phyloP scores from a whole-genome alignment of 176 grass and related monocot genomes.

The Puccinellia tenuiflora region DNA sequence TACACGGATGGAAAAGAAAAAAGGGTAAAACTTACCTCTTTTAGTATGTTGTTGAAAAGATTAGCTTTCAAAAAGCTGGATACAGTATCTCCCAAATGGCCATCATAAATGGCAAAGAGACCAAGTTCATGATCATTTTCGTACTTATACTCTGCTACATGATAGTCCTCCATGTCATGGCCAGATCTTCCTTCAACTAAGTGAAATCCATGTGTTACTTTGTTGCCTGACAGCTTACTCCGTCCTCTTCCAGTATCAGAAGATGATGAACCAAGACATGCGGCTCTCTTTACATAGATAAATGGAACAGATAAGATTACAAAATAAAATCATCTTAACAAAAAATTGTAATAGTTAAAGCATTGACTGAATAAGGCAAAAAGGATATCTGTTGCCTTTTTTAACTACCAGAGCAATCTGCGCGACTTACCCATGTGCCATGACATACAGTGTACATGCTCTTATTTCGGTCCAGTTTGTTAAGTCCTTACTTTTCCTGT shows the following conservation, averaged over 20 bases:
- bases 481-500: not conserved
- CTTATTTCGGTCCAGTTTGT: not conserved
- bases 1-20: not conserved
- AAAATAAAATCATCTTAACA: not conserved
- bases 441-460: not conserved
- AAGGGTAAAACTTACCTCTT: conserved; percentile 39
- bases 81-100: conserved; percentile 76
- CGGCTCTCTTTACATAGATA: conserved; percentile 45
- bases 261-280: conserved; percentile 57
- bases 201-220: conserved; percentile 75
- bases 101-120: conserved; percentile 95
- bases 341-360: not conserved
- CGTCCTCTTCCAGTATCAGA: conserved; percentile 62
- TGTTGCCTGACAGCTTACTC: conserved; percentile 83
- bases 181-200: conserved; percentile 81
- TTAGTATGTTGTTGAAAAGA: conserved; percentile 85
- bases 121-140: conserved; percentile 68
- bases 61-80: conserved; percentile 73
- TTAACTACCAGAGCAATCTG: not conserved
- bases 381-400: not conserved
- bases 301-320: not conserved
- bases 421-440: not conserved
- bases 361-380: not conserved
- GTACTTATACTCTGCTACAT: conserved; percentile 78
- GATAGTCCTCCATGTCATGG: conserved; percentile 96